Evolutionary conservation across 805 yeast species (phyloP), one percentile per base, ranked within the genome.

Genomic region (Wickerhamiella allomyrinae): DNA sequence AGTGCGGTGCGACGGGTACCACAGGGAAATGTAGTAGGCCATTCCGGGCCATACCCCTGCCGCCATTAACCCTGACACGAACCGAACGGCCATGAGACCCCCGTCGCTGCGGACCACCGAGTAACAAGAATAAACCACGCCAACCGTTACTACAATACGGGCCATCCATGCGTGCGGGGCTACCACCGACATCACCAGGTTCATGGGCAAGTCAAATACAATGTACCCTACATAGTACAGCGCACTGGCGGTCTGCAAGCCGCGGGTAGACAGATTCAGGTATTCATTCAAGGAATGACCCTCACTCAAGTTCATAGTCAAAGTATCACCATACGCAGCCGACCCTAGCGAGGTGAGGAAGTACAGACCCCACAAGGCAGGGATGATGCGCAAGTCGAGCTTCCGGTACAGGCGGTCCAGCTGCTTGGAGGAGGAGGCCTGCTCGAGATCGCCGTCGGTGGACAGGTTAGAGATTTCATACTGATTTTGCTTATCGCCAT

Each of bases 1-100:
- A 50, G 76, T 72, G 46, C 91, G 67, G 37, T 79, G 76, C 41
- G 77, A 72, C 2, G 94, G 94, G 55, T 84, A 84, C 89, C 93
- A 84, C 52, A 83, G 63, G 0, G 87, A 74, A 34, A 84, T 68
- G 54, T 84, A 84, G 60, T 83, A 84, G 19, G 85, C 74, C 79
- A 84, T 68, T 8, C 93, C 94, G 1, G 94, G 94, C 94, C 94
- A 83, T 3, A 83, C 75, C 34, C 94, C 94, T 9, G 94, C 91
- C 41, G 83, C 83, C 44, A 78, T 79, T 43, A 79, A 50, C 38
- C 94, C 94, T 22, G 79, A 70, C 44, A 84, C 67, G 45, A 83
- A 74, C 49, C 93, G 68, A 34, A 76, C 59, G 2, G 86, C 93
- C 44, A 76, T 74, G 23, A 84, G 63, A 5, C 89, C 89, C 7